Evolutionary conservation across 805 yeast species (phyloP), one percentile per base, ranked within the genome.

Genomic region (Barnettozyma pratensis): DNA sequence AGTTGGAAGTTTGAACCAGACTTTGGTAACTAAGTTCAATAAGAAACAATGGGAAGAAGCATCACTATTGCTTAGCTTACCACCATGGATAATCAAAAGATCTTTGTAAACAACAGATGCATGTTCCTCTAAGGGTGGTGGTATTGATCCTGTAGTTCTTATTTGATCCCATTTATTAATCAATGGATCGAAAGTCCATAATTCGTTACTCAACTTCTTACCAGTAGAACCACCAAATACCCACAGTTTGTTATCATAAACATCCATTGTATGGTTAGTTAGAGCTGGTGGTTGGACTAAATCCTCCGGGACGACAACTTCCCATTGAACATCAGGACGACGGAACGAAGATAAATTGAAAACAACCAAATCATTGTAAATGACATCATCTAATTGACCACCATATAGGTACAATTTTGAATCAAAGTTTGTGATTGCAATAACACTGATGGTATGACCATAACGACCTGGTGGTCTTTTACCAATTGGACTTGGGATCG

Each of bases 141-240:
- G 97, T 10, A 67, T 55, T 14, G 60, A 61, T 8, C 96, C 95
- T n/a, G 79, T 69, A 36, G 95, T 80, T 45, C 75, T 75, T 37
- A 87, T 70, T 52, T 77, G 79, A 27, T 80, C 70, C 97, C 98
- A 94, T 38, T 75, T 73, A 57, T 80, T 80, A 7, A 67, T 64
- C 7, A 67, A 56, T 0, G 96, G 88, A 63, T 92, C 92, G 66
- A 77, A 94, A 58, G 83, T 72, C 81, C 92, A 89, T 35, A 92
- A 70, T 56, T 87, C 92, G 59, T 85, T 83, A 44, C 79, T 80
- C 52, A 91, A 77, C 45, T 76, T 75, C 51, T 76, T 80, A 29
- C 85, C 80, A 58, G 88, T 89, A 49, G 89, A 86, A 49, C 99
- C 99, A 52, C 99, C 99, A 69, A 86, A 94, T 9, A 94, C 72